Evolutionary conservation across 495 filamentous ascomycete genomes (phyloP).

Genomic region (Aspergillus olivimuriae): DNA sequence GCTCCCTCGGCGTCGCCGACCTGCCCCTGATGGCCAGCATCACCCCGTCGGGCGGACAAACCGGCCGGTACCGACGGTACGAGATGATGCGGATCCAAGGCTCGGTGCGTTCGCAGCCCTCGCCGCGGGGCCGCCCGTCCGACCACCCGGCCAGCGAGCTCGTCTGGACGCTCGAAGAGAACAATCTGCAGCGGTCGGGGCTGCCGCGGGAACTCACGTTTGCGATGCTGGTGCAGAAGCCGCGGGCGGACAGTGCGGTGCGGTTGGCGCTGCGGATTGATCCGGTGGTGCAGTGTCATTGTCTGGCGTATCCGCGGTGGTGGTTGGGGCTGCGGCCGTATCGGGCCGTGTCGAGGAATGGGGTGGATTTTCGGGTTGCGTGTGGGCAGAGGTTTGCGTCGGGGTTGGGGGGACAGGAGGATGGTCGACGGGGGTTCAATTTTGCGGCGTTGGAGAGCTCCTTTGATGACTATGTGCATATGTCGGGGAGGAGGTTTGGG

Average conservation of each 20-base stretch:
- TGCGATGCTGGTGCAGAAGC: constrained; percentile 44
- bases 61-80: constrained; percentile 36
- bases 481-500: constrained; percentile 32
- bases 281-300: constrained; percentile 31
- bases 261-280: constrained; percentile 31
- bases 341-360: constrained; percentile 18
- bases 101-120: constrained; percentile 36
- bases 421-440: constrained; percentile 29
- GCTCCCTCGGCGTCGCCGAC: constrained; percentile 42
- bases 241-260: constrained; percentile 21
- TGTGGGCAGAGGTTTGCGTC: constrained; percentile 37
- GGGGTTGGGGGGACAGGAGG: not conserved
- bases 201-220: constrained; percentile 52
- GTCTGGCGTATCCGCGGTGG: constrained; percentile 27
- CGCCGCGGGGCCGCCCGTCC: constrained; percentile 23
- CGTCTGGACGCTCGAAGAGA: constrained; percentile 49
- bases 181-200: constrained; percentile 42
- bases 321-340: constrained; percentile 24
- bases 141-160: constrained; percentile 41
- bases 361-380: constrained; percentile 29
- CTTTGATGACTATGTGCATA: constrained; percentile 38
- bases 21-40: constrained; percentile 38
- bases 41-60: constrained; percentile 34
- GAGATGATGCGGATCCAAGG: constrained; percentile 52
- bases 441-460: constrained; percentile 31